Percentiles rank a stretch among this genome's conserved stretches.
phyloP scores from a whole-genome alignment of 2,329 filamentous ascomycete species.

The Rosellinia necatrix region DNA sequence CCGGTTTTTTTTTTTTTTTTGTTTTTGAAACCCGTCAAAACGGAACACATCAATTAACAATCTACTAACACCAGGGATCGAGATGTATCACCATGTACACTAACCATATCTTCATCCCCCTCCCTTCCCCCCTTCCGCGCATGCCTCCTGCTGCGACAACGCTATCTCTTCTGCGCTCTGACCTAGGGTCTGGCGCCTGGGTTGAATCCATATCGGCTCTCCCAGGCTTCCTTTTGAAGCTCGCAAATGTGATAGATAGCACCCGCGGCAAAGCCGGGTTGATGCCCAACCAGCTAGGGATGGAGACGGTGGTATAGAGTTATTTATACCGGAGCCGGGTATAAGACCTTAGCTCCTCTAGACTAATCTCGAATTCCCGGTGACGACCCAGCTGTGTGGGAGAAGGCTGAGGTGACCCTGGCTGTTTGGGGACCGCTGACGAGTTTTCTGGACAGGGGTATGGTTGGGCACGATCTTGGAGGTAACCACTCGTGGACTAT shows the following conservation, averaged over 20 bases:
- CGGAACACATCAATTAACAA: slow-evolving; percentile 4
- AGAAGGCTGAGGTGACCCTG: slow-evolving; percentile 27
- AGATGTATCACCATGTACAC: slow-evolving; percentile 1
- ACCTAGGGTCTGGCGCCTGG: neutral
- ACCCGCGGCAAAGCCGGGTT: slow-evolving; percentile 17
- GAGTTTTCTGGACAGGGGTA: slow-evolving; percentile 17
- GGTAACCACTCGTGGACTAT: slow-evolving; percentile 1
- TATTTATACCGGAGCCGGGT: neutral
- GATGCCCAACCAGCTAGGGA: slow-evolving; percentile 28
- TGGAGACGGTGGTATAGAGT: slow-evolving; percentile 12
- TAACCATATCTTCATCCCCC: neutral
- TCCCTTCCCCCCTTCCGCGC: neutral
- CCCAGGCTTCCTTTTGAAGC: neutral
- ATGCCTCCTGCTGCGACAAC: no score
- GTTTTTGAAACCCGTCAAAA: no score
- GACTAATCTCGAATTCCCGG: slow-evolving; percentile 11
- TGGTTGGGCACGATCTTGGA: slow-evolving; percentile 10
- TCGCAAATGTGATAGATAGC: neutral
- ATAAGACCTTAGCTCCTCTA: neutral
- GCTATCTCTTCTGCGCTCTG: neutral
- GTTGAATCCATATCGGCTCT: slow-evolving; percentile 1
- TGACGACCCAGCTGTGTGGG: slow-evolving; percentile 22
- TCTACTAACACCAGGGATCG: slow-evolving; percentile 8
- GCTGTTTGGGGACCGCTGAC: slow-evolving; percentile 18
- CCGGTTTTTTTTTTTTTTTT: no score